Evolutionary conservation across 345 rosid species (phyloP).

Genomic region (Gossypium australe): DNA sequence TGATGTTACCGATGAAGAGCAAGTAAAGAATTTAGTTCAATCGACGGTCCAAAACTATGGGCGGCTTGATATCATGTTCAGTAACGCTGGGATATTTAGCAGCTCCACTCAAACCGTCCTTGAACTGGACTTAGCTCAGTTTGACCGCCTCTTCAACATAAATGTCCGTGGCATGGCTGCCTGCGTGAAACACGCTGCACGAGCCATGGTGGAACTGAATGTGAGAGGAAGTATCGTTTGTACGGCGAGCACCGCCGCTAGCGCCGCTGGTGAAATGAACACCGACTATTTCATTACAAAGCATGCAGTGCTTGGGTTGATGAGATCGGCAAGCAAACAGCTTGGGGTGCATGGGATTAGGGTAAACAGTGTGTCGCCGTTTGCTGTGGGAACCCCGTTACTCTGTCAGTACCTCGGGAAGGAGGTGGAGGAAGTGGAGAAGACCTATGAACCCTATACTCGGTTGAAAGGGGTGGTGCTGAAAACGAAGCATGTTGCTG

Average conservation of each 20-base stretch:
- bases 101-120: slow-evolving; percentile 1
- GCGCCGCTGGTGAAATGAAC: neutral
- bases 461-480: neutral
- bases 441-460: neutral
- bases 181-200: slow-evolving; percentile 5
- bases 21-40: slow-evolving; percentile 1
- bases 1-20: slow-evolving; percentile 8
- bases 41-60: slow-evolving; percentile 2
- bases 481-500: neutral
- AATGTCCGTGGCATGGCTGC: slow-evolving; percentile 13
- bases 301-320: slow-evolving; percentile 11
- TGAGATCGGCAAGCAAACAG: slow-evolving; percentile 2
- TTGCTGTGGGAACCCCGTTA: neutral
- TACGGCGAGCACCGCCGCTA: neutral
- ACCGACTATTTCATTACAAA: slow-evolving; percentile 4
- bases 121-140: neutral
- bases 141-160: neutral
- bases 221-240: slow-evolving; percentile 9
- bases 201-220: slow-evolving; percentile 8
- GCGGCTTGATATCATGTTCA: slow-evolving; percentile 14
- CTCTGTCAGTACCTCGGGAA: neutral
- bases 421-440: neutral
- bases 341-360: slow-evolving; percentile 12
- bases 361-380: slow-evolving; percentile 9
- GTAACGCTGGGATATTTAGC: neutral